Percentiles rank a stretch among this genome's conserved stretches.
Evolutionary conservation across 768 basidiomycete species (phyloP).

Genomic region (Lentinula raphanica): DNA sequence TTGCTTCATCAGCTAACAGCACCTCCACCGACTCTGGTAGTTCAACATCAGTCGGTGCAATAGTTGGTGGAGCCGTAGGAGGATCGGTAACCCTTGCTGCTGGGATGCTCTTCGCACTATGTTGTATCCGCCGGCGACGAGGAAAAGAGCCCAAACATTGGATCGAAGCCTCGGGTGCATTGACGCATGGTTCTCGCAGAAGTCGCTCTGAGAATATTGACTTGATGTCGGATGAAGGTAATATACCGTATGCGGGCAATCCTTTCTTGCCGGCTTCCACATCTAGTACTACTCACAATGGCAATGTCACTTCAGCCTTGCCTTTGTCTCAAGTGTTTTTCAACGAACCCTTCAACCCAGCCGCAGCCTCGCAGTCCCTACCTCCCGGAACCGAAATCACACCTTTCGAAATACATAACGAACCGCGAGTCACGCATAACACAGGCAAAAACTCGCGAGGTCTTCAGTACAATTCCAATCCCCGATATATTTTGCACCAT

Average conservation of each 20-base stretch:
- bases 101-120: slow-evolving; percentile 43
- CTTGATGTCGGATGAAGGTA: slow-evolving; percentile 14
- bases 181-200: slow-evolving; percentile 20
- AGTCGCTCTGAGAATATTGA: slow-evolving; percentile 26
- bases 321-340: neutral
- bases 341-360: no score
- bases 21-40: no score
- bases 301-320: neutral
- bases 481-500: slow-evolving; percentile 63
- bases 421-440: no score
- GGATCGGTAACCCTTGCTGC: slow-evolving; percentile 49
- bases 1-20: slow-evolving; percentile 13
- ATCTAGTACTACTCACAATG: neutral
- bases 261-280: neutral
- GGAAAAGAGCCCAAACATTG: slow-evolving; percentile 21
- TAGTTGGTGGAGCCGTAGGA: slow-evolving; percentile 48
- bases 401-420: neutral
- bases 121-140: slow-evolving; percentile 36
- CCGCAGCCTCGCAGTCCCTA: neutral
- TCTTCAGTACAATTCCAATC: slow-evolving; percentile 25
- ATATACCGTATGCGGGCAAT: neutral
- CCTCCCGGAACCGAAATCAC: neutral
- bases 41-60: slow-evolving; percentile 26
- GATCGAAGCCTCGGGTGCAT: neutral
- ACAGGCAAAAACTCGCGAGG: neutral